These are phyloP conservation scores for Mycena alexandri DNA, from an alignment of 768 basidiomycete species.

Conservation along the genomic window DNA sequence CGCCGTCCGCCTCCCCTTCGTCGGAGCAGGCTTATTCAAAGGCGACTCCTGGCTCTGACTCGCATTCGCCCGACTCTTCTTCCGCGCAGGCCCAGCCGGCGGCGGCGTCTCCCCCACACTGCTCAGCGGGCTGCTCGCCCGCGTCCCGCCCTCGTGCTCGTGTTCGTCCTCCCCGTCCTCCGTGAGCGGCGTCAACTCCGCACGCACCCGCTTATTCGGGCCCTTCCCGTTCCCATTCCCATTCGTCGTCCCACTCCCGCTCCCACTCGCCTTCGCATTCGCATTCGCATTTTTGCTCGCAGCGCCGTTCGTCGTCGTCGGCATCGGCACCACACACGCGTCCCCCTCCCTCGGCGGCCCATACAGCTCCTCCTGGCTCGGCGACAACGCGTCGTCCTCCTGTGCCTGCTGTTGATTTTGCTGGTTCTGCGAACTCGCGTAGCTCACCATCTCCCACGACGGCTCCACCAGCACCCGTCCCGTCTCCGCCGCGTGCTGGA, in stretches of 20 bases:
- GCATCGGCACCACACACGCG: no score
- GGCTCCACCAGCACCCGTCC: slow-evolving; percentile 59
- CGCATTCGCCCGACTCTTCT: slow-evolving; percentile 23
- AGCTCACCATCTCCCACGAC: slow-evolving; percentile 68
- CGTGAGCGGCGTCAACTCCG: slow-evolving; percentile 58
- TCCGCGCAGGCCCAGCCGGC: slow-evolving; percentile 14
- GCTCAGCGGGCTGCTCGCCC: slow-evolving; percentile 31
- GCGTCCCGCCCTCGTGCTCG: neutral
- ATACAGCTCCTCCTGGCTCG: slow-evolving; percentile 27
- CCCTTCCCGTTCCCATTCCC: slow-evolving; percentile 37
- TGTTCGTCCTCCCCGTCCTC: slow-evolving; percentile 47
- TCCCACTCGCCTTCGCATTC: slow-evolving; percentile 1
- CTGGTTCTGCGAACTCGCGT: slow-evolving; percentile 49
- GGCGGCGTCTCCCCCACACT: slow-evolving; percentile 27
- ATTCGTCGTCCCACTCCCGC: neutral
- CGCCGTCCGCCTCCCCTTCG: slow-evolving; percentile 8
- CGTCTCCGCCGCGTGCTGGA: slow-evolving; percentile 60
- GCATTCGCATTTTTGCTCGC: neutral
- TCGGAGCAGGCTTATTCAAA: slow-evolving; percentile 3
- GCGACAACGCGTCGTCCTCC: neutral
- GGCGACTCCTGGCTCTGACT: slow-evolving; percentile 5
- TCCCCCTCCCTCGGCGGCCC: slow-evolving; percentile 17
- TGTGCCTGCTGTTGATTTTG: slow-evolving; percentile 17
- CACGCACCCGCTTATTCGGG: slow-evolving; percentile 56
- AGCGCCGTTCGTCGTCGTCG: neutral